Percentiles rank a stretch among this genome's conserved stretches.
Evolutionary conservation across 2,329 filamentous ascomycete genomes (phyloP).

Genomic region (Aspergillus fijiensis): DNA sequence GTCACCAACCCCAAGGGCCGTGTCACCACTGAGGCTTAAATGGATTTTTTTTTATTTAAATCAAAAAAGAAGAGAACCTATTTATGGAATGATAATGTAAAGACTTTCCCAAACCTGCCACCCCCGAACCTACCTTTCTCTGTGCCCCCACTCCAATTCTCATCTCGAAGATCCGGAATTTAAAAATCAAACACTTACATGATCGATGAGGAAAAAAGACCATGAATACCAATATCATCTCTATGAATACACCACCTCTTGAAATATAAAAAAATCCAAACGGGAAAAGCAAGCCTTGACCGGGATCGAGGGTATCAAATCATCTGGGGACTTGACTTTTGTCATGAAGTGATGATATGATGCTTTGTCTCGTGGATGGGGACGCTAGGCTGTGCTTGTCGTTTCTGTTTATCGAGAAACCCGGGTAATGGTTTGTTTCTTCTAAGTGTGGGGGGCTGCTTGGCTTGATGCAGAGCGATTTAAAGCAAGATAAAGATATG

Average conservation of each 20-base stretch:
- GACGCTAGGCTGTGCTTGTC: not conserved
- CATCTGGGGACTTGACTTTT: not conserved
- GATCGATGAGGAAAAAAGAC: not conserved
- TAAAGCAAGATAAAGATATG: not conserved
- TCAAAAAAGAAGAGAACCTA: slow-evolving; percentile 14
- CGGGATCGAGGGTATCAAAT: not conserved
- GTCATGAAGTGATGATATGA: not conserved
- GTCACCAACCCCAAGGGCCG: slow-evolving; percentile 99
- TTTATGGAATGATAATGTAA: not conserved
- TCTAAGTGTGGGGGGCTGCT: not conserved
- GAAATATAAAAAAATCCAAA: not conserved
- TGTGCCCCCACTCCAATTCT: not conserved
- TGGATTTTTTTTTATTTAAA: slow-evolving; percentile 48
- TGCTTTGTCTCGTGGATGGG: not conserved
- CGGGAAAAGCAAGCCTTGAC: not conserved
- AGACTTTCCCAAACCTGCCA: not conserved
- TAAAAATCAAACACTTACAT: not conserved
- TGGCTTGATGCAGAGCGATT: not conserved
- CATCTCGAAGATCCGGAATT: not conserved
- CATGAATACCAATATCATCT: not conserved
- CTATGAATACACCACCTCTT: not conserved
- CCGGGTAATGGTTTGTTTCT: not conserved
- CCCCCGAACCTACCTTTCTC: not conserved
- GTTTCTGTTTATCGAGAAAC: not conserved
- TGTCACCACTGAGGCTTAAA: slow-evolving; percentile 86